These are phyloP conservation scores for Botryosphaeria dothidea DNA, from an alignment of 2,329 filamentous ascomycete genomes.

Conservation along the genomic window DNA sequence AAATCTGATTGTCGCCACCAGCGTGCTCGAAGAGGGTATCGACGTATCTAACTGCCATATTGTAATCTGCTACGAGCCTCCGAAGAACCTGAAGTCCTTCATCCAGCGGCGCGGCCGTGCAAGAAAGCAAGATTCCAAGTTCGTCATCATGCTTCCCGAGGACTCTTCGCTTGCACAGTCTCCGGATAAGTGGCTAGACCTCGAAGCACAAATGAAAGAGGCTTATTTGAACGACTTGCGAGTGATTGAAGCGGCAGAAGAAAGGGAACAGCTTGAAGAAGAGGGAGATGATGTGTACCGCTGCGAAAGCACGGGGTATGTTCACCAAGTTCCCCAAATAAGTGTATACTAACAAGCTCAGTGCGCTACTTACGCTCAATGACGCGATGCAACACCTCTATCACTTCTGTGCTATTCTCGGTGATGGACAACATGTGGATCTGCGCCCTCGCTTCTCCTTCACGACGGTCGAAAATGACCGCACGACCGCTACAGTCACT, in stretches of 20 bases:
- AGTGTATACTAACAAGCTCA: conserved; percentile 24
- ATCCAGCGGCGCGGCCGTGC: conserved; percentile 67
- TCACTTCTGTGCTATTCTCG: conserved; percentile 73
- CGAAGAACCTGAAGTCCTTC: conserved; percentile 64
- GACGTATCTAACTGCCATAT: conserved; percentile 64
- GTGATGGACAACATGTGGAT: conserved; percentile 62
- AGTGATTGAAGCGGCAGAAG: conserved; percentile 46
- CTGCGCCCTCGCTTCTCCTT: conserved; percentile 68
- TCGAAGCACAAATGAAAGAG: conserved; percentile 73
- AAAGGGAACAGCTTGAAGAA: conserved; percentile 53
- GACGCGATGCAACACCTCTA: conserved; percentile 75
- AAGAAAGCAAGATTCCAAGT: conserved; percentile 57
- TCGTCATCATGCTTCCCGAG: conserved; percentile 45
- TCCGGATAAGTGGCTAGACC: conserved; percentile 58
- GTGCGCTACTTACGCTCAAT: conserved; percentile 70
- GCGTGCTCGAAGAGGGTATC: conserved; percentile 62
- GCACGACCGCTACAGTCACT: conserved; percentile 61
- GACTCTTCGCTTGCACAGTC: conserved; percentile 24
- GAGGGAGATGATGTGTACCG: conserved; percentile 27
- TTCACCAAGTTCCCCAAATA: neutral
- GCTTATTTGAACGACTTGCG: conserved; percentile 67
- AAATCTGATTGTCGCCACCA: conserved; percentile 61
- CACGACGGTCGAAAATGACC: conserved; percentile 35
- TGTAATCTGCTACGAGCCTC: conserved; percentile 65
- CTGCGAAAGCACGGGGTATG: conserved; percentile 33